Evolutionary conservation across 495 filamentous ascomycete species (phyloP).

Genomic region (Podospora appendiculata): DNA sequence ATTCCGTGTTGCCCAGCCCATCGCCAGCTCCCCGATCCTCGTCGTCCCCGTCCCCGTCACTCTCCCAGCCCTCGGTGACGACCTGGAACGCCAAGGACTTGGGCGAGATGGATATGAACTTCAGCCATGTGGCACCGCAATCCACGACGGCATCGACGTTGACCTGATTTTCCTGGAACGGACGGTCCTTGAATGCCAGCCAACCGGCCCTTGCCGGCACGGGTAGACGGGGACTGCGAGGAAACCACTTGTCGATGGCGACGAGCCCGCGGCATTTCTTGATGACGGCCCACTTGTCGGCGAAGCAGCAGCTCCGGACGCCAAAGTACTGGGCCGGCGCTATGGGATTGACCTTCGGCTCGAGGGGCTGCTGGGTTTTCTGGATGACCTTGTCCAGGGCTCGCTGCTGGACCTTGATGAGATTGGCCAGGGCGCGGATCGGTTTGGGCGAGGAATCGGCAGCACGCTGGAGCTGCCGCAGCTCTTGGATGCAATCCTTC

Average conservation of each 20-base stretch:
- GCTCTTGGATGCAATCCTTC: constrained; percentile 17
- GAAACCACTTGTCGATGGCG: constrained; percentile 25
- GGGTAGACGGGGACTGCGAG: constrained; percentile 15
- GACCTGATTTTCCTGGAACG: constrained; percentile 18
- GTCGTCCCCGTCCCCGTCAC: constrained; percentile 9
- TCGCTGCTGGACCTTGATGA: constrained; percentile 22
- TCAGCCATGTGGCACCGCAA: constrained; percentile 25
- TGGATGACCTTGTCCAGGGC: constrained; percentile 18
- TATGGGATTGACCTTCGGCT: constrained; percentile 1
- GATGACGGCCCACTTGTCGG: constrained; percentile 20
- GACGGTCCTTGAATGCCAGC: constrained; percentile 18
- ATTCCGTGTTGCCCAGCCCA: constrained; percentile 18
- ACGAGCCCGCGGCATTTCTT: constrained; percentile 24
- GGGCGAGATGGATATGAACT: constrained; percentile 21
- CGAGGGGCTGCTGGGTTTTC: constrained; percentile 3
- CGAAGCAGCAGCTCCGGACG: constrained; percentile 22
- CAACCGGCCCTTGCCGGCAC: constrained; percentile 12
- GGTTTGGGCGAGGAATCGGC: constrained; percentile 7
- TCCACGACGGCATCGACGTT: constrained; percentile 23
- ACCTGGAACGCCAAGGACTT: constrained; percentile 23
- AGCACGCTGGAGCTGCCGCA: constrained; percentile 13
- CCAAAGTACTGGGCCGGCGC: constrained; percentile 19
- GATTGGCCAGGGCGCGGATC: constrained; percentile 12
- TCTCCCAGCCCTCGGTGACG: constrained; percentile 22
- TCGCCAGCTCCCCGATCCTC: not conserved